Evolutionary conservation across 345 rosid genomes (phyloP), one percentile per base, ranked within the genome.

Genomic region (Gossypium stocksii): DNA sequence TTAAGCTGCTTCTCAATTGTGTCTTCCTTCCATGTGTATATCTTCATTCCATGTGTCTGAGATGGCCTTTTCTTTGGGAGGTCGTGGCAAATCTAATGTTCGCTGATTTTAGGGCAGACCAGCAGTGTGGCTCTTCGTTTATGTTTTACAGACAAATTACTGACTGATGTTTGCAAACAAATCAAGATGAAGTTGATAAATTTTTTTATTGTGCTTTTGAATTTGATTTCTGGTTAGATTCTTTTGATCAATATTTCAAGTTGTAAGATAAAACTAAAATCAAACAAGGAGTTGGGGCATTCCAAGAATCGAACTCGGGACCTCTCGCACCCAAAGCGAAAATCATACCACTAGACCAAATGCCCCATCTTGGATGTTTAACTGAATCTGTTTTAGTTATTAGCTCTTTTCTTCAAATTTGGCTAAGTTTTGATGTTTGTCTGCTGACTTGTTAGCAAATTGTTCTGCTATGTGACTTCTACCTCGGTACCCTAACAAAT

Each of bases 271-370:
- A 44, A 62, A 16, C 12, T 57, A 0, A 62, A 62, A 62, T 0
- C 1, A 29, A 62, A 17, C 0, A 61, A 17, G 2, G 70, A 52
- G 12, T 9, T 72, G 4, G 22, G 58, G 58, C 83, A 89, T 91
- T 91, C 90, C 89, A 87, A 89, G 92, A 89, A 91, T 91, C 74
- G 89, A 89, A 91, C 91, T 87, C 11, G 14, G 20, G 22, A 15
- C 89, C 90, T 91, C 91, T 89, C 48, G 13, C 48, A 44, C 48
- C 48, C 48, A 76, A 92, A 92, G 94, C 92, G 88, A 93, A 91
- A 88, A 89, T 91, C 90, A 85, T 89, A 80, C 89, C 92, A 89
- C 91, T 86, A 88, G 90, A 89, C 91, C 90, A 90, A 93, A 91
- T 89, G 91, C 22, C 92, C 89, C 1, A 16, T 25, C 12, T 43